Conservation (phyloP, 73 alveolate species). For the Durusdinium trenchii region DNA sequence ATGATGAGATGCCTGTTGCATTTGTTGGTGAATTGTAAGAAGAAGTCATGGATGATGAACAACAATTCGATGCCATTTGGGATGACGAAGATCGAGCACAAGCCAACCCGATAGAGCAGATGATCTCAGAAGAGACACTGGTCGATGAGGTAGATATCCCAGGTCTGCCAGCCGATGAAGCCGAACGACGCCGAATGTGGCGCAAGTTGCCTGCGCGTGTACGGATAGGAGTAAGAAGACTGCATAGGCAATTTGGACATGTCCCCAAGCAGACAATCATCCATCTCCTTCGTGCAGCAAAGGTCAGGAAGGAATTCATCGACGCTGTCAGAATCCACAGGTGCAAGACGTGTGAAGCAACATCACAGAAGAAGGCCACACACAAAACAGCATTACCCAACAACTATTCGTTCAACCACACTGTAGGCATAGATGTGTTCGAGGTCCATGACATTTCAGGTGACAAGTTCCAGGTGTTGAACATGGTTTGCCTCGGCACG, state of each 20-base stretch:
- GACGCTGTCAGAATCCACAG: background rate
- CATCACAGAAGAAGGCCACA: background rate
- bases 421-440: background rate
- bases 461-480: background rate
- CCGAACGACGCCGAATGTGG: background rate
- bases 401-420: background rate
- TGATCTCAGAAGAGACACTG: background rate
- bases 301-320: background rate
- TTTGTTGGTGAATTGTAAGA: background rate
- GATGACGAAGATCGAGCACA: background rate
- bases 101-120: background rate
- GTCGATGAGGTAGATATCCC: slow-evolving; percentile 29
- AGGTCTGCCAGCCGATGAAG: background rate
- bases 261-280: background rate
- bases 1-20: background rate
- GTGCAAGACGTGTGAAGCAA: background rate
- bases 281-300: background rate
- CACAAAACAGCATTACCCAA: background rate
- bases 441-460: background rate
- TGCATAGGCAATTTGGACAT: slow-evolving; percentile 14
- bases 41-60: background rate
- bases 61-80: background rate
- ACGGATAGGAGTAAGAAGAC: background rate
- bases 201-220: background rate
- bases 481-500: slow-evolving; percentile 22